phyloP scores from a whole-genome alignment of 495 filamentous ascomycete genomes.

The Amphirosellinia nigrospora region DNA sequence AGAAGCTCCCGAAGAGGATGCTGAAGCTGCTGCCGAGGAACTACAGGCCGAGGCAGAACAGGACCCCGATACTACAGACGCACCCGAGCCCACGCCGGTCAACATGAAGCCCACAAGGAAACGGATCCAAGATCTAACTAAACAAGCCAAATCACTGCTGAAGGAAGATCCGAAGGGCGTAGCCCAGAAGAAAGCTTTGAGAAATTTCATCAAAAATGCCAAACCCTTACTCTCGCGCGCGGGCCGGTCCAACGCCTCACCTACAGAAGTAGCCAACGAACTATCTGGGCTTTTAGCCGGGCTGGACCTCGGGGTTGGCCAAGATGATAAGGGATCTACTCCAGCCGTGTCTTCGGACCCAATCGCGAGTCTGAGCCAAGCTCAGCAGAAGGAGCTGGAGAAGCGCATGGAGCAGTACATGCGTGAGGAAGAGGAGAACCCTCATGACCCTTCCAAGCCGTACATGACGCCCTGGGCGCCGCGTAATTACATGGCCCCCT shows the following conservation, averaged over 20 bases:
- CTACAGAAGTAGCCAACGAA: slow-evolving; percentile 36
- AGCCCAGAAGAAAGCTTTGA: slow-evolving; percentile 45
- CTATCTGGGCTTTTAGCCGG: slow-evolving; percentile 36
- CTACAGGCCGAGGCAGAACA: slow-evolving; percentile 38
- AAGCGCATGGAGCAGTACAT: slow-evolving; percentile 37
- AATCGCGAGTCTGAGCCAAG: slow-evolving; percentile 37
- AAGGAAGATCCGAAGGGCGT: slow-evolving; percentile 30
- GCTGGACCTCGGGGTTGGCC: slow-evolving; percentile 26
- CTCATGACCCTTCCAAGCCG: slow-evolving; percentile 75
- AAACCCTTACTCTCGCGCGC: slow-evolving; percentile 34
- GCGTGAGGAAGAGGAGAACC: slow-evolving; percentile 63
- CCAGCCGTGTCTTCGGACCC: slow-evolving; percentile 15
- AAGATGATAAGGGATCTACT: not conserved
- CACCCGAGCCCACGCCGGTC: slow-evolving; percentile 34
- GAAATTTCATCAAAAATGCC: slow-evolving; percentile 40
- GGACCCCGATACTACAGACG: slow-evolving; percentile 41
- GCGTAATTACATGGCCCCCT: slow-evolving; percentile 84
- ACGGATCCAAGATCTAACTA: slow-evolving; percentile 34
- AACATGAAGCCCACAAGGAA: slow-evolving; percentile 36
- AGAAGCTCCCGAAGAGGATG: slow-evolving; percentile 36
- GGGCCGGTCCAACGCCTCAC: slow-evolving; percentile 28
- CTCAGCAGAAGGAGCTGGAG: slow-evolving; percentile 44
- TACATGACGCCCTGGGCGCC: slow-evolving; percentile 92
- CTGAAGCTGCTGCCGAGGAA: slow-evolving; percentile 30
- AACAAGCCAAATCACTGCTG: slow-evolving; percentile 39